These are phyloP conservation scores for Ophiosphaerella herpotricha DNA, from an alignment of 2,329 filamentous ascomycete genomes.

Conservation along the genomic window DNA sequence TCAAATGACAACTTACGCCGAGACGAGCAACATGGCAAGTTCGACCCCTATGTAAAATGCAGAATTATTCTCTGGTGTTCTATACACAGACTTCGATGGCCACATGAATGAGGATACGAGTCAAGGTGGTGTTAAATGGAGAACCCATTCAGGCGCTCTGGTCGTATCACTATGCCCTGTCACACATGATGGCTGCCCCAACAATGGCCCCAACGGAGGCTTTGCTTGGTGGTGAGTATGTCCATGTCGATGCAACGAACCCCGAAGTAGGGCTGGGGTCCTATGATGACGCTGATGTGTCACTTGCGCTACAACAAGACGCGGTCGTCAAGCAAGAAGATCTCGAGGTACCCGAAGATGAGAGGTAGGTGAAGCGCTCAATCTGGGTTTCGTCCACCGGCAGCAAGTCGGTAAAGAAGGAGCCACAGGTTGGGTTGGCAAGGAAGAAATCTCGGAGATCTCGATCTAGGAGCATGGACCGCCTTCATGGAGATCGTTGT, in stretches of 20 bases:
- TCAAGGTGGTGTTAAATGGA: neutral
- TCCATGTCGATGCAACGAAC: conserved; percentile 11
- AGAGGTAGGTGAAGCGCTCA: conserved; percentile 15
- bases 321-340: conserved; percentile 29
- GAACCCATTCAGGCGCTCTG: conserved; percentile 11
- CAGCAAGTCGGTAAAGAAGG: conserved; percentile 30
- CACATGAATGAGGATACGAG: conserved; percentile 11
- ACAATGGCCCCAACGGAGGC: conserved; percentile 20
- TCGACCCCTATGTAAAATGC: conserved; percentile 6
- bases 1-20: conserved; percentile 1
- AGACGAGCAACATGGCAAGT: conserved; percentile 3
- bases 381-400: conserved; percentile 32
- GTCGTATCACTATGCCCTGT: conserved; percentile 6
- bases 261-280: conserved; percentile 12
- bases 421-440: conserved; percentile 7
- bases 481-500: conserved; percentile 11
- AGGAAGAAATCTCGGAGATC: conserved; percentile 14
- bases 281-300: conserved; percentile 15
- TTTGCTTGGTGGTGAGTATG: conserved; percentile 15
- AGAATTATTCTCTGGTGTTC: conserved; percentile 3
- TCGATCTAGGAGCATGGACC: conserved; percentile 8
- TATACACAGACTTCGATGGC: conserved; percentile 5
- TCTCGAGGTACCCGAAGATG: conserved; percentile 18
- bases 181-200: conserved; percentile 3
- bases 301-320: conserved; percentile 27